These are phyloP conservation scores for Zasmidium citrigriseum DNA, from an alignment of 2,329 filamentous ascomycete species.

Conservation along the genomic window DNA sequence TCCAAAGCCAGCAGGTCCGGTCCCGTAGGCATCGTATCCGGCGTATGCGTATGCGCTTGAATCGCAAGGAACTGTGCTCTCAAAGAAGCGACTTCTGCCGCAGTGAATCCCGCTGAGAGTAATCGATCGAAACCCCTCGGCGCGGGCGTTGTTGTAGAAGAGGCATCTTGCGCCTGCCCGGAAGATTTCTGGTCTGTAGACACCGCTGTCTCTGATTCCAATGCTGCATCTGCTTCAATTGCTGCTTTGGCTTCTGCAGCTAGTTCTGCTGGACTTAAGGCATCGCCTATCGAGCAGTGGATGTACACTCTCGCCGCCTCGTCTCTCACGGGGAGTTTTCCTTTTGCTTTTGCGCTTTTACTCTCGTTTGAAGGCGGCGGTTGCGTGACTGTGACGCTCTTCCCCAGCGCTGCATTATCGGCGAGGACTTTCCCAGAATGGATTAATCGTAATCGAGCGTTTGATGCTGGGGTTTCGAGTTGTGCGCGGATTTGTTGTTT, in stretches of 20 bases:
- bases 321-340: conserved; percentile 63
- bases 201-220: conserved; percentile 30
- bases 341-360: conserved; percentile 55
- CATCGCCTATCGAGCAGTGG: conserved; percentile 85
- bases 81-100: conserved; percentile 79
- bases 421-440: conserved; percentile 83
- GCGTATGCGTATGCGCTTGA: conserved; percentile 78
- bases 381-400: conserved; percentile 66
- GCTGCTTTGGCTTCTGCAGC: conserved; percentile 60
- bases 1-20: conserved; percentile 76
- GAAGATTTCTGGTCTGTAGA: conserved; percentile 28
- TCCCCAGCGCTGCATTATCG: conserved; percentile 68
- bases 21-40: conserved; percentile 83
- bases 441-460: conserved; percentile 81
- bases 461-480: conserved; percentile 62
- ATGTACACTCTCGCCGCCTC: conserved; percentile 69
- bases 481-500: conserved; percentile 79
- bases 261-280: conserved; percentile 69
- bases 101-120: conserved; percentile 75
- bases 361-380: conserved; percentile 44
- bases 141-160: conserved; percentile 51
- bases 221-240: conserved; percentile 40
- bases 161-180: conserved; percentile 10
- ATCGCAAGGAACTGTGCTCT: conserved; percentile 87
- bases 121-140: conserved; percentile 88